Evolutionary conservation across 139 green algal species (phyloP).

Genomic region (Desmodesmus armatus): DNA sequence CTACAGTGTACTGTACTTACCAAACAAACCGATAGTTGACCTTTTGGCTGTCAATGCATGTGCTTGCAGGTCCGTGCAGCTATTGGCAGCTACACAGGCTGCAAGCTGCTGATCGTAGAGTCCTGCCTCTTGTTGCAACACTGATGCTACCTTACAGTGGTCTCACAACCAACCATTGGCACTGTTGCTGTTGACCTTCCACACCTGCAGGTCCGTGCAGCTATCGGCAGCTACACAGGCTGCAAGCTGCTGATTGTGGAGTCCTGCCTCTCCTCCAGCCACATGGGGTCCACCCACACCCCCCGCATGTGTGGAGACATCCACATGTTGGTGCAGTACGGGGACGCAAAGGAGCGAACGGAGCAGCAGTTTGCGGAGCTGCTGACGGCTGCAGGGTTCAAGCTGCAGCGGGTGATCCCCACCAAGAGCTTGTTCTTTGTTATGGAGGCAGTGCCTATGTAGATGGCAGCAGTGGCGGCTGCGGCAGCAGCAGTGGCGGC

Average conservation of each 20-base stretch:
- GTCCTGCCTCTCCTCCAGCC: conserved; percentile 20
- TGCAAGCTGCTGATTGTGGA: conserved; percentile 41
- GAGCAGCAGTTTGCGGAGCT: conserved; percentile 30
- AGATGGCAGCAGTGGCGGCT: no score
- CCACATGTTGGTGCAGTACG: conserved; percentile 49
- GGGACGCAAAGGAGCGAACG: conserved; percentile 33
- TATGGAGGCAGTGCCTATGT: conserved; percentile 41
- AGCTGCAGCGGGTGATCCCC: conserved; percentile 32
- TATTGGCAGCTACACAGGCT: conserved; percentile 14
- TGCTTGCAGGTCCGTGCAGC: conserved; percentile 44
- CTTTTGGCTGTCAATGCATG: no score
- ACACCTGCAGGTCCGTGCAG: conserved; percentile 30
- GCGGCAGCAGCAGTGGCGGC: neutral
- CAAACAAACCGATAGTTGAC: no score
- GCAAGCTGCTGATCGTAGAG: conserved; percentile 39
- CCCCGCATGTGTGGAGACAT: conserved; percentile 19
- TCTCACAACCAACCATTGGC: no score
- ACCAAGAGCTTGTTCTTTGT: conserved; percentile 50
- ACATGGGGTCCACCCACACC: conserved; percentile 26
- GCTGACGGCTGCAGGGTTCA: conserved; percentile 44
- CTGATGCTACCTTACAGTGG: no score
- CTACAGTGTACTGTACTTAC: no score
- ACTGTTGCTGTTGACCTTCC: neutral
- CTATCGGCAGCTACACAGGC: conserved; percentile 21
- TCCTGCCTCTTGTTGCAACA: no score